Percentiles rank a stretch among this genome's conserved stretches.
Evolutionary conservation across 805 yeast species (phyloP).

Genomic region (Blastobotrys mokoenaii): DNA sequence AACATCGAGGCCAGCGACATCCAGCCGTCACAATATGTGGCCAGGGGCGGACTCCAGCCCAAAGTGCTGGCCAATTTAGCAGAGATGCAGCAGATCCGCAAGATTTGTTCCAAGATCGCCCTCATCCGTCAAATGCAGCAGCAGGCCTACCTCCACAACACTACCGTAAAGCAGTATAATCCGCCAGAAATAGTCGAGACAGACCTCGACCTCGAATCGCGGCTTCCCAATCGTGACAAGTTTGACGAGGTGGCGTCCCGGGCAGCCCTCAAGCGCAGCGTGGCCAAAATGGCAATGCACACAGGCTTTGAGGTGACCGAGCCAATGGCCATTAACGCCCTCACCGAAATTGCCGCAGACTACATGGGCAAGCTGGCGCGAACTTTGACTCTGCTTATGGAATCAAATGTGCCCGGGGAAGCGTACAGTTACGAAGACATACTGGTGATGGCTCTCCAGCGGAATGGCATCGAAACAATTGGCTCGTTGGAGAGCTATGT

Average conservation of each 20-base stretch:
- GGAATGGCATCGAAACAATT: conserved; percentile 71
- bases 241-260: conserved; percentile 53
- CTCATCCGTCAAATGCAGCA: conserved; percentile 86
- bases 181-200: conserved; percentile 47
- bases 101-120: conserved; percentile 79
- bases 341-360: conserved; percentile 77
- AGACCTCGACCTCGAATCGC: conserved; percentile 80
- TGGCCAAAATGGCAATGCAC: conserved; percentile 78
- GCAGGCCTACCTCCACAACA: conserved; percentile 63
- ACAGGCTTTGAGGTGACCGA: conserved; percentile 85
- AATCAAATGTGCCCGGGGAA: conserved; percentile 34
- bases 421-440: conserved; percentile 36
- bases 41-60: conserved; percentile 50
- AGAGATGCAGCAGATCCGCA: conserved; percentile 81
- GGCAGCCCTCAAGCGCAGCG: conserved; percentile 56
- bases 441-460: conserved; percentile 57
- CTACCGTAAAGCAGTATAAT: conserved; percentile 65
- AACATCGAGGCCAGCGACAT: conserved; percentile 31
- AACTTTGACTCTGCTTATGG: conserved; percentile 63
- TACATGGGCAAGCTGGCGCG: conserved; percentile 67
- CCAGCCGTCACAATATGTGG: conserved; percentile 33
- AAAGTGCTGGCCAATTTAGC: conserved; percentile 57
- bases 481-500: conserved; percentile 68
- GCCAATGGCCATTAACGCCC: conserved; percentile 63
- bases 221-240: conserved; percentile 59